Conservation (phyloP, 352 stramenopile genomes). For the Elongisporangium prolatum region DNA sequence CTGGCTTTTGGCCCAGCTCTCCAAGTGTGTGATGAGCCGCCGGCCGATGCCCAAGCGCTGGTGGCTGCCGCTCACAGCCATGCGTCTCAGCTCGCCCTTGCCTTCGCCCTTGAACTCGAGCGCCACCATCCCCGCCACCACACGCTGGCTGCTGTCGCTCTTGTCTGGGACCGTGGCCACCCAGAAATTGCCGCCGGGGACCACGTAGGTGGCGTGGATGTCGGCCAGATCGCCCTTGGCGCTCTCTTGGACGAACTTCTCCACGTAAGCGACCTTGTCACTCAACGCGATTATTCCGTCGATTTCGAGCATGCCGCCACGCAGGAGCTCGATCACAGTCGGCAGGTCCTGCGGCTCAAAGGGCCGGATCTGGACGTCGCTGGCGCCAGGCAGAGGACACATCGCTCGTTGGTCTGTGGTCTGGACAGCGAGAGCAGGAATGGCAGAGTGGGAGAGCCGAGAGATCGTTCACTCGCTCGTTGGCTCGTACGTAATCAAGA, state of each 20-base stretch:
- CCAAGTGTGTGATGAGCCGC: slow-evolving; percentile 17
- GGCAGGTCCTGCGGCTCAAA: slow-evolving; percentile 14
- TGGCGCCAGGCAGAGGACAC: no score
- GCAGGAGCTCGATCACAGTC: slow-evolving; percentile 18
- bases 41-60: slow-evolving; percentile 27
- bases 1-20: slow-evolving; percentile 20
- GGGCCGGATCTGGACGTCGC: slow-evolving; percentile 5
- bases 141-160: slow-evolving; percentile 3
- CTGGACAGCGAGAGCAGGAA: no score
- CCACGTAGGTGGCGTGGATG: slow-evolving; percentile 27
- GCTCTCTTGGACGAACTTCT: slow-evolving; percentile 17
- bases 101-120: slow-evolving; percentile 20
- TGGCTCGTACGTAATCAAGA: no score
- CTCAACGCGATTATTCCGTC: slow-evolving; percentile 12
- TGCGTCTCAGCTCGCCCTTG: slow-evolving; percentile 26
- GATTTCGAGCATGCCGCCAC: slow-evolving; percentile 13
- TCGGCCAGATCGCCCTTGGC: slow-evolving; percentile 20
- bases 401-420: no score
- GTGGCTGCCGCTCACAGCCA: slow-evolving; percentile 28
- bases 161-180: slow-evolving; percentile 17
- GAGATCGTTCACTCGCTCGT: no score
- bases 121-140: slow-evolving; percentile 24
- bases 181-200: slow-evolving; percentile 36
- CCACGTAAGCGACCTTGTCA: slow-evolving; percentile 7
- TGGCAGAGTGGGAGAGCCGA: no score